Evolutionary conservation across 208 protist genomes (phyloP).

Genomic region (Wallacemonas collosoma): DNA sequence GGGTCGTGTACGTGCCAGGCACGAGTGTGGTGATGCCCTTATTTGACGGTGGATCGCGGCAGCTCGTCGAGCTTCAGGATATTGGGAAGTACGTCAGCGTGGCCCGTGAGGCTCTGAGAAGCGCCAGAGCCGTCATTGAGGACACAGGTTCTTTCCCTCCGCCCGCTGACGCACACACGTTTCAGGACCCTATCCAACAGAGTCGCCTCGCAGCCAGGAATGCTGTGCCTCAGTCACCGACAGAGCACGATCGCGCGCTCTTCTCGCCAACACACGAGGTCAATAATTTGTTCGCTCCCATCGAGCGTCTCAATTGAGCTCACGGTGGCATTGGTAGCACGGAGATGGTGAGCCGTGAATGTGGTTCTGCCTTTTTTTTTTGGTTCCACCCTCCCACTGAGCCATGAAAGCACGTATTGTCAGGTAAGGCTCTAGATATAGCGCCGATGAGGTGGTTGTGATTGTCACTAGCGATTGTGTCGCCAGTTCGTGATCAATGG

Average conservation of each 20-base stretch:
- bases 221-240: slow-evolving; percentile 11
- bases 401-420: too few species aligned
- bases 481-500: too few species aligned
- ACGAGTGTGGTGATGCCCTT: slow-evolving; percentile 5
- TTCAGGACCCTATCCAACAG: slow-evolving; percentile 10
- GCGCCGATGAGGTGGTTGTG: too few species aligned
- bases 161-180: neutral
- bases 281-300: slow-evolving; percentile 38
- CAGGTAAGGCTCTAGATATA: too few species aligned
- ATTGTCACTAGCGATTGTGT: too few species aligned
- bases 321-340: neutral
- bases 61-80: neutral
- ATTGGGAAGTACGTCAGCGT: slow-evolving; percentile 1
- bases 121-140: neutral
- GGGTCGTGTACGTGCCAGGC: neutral
- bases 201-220: slow-evolving; percentile 10
- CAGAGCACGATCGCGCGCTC: slow-evolving; percentile 26
- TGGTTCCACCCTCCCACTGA: too few species aligned
- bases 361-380: too few species aligned
- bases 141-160: slow-evolving; percentile 6
- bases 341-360: too few species aligned
- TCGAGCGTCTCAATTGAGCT: slow-evolving; percentile 37
- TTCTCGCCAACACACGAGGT: slow-evolving; percentile 56
- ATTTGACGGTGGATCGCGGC: slow-evolving; percentile 5
- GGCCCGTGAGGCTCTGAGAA: neutral